phyloP scores from a whole-genome alignment of 2,329 filamentous ascomycete genomes.

The Cordyceps tenuipes region DNA sequence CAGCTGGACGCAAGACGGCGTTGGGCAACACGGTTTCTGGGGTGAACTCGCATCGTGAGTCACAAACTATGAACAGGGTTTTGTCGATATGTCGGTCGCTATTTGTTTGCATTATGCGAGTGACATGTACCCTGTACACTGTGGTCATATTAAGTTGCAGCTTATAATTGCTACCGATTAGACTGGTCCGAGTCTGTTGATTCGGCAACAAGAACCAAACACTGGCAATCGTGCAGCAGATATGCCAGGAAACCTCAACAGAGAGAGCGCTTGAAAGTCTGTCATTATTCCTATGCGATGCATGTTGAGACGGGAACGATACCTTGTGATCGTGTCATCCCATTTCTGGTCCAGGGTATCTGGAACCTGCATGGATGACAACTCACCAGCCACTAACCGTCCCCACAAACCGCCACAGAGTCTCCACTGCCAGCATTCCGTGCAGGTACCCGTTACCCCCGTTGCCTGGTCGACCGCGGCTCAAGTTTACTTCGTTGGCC shows the following conservation, averaged over 20 bases:
- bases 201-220: background rate
- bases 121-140: background rate
- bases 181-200: too few relatives aligned
- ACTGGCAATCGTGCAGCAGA: background rate
- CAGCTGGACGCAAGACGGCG: background rate
- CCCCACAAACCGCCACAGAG: background rate
- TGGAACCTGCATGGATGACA: background rate
- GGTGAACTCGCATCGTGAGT: slow-evolving; percentile 6
- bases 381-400: background rate
- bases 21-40: background rate
- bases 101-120: background rate
- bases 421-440: slow-evolving; percentile 8
- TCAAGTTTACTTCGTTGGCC: slow-evolving; percentile 5
- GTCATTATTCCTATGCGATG: background rate
- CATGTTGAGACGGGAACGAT: background rate
- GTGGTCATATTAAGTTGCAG: background rate
- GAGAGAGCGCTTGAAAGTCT: background rate
- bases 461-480: slow-evolving; percentile 2
- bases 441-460: background rate
- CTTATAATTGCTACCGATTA: background rate
- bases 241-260: background rate
- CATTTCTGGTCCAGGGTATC: background rate
- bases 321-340: background rate
- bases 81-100: background rate
- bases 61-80: background rate